phyloP scores from a whole-genome alignment of 148 eudicot genomes.

The Salicornia ramosissima region DNA sequence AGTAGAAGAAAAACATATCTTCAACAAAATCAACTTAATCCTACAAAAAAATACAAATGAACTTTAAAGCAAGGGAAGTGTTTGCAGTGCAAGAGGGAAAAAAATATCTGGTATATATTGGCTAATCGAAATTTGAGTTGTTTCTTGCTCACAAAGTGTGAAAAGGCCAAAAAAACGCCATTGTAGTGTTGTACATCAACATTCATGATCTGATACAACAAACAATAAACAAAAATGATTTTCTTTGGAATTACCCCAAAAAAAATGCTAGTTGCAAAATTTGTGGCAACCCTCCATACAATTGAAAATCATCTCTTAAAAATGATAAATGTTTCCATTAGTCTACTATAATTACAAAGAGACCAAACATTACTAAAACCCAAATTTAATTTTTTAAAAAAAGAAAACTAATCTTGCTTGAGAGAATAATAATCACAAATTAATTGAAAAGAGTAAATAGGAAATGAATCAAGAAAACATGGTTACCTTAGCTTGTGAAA shows the following conservation, averaged over 20 bases:
- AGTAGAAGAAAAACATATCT: no score
- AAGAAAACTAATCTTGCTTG: no score
- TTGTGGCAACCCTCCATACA: background rate
- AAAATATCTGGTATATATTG: no score
- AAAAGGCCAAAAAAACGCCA: slow-evolving; percentile 38
- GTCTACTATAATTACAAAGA: slow-evolving; percentile 16
- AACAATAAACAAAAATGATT: slow-evolving; percentile 11
- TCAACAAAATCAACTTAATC: no score
- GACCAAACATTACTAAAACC: slow-evolving; percentile 8
- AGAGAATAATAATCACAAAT: background rate
- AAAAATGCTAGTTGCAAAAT: background rate
- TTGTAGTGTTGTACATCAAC: slow-evolving; percentile 27
- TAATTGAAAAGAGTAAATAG: background rate
- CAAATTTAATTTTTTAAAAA: slow-evolving; percentile 3
- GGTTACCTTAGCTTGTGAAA: slow-evolving; percentile 60
- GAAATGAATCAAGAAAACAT: slow-evolving; percentile 10
- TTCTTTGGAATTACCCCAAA: background rate
- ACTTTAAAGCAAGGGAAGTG: no score
- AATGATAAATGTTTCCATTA: slow-evolving; percentile 16
- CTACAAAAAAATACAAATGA: no score
- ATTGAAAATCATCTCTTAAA: background rate
- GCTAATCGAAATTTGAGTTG: no score
- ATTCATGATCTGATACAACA: slow-evolving; percentile 11
- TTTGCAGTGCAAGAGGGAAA: no score
- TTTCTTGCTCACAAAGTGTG: slow-evolving; percentile 19